Conservation (phyloP, 2,329 filamentous ascomycete genomes). For the Thyridium curvatum region DNA sequence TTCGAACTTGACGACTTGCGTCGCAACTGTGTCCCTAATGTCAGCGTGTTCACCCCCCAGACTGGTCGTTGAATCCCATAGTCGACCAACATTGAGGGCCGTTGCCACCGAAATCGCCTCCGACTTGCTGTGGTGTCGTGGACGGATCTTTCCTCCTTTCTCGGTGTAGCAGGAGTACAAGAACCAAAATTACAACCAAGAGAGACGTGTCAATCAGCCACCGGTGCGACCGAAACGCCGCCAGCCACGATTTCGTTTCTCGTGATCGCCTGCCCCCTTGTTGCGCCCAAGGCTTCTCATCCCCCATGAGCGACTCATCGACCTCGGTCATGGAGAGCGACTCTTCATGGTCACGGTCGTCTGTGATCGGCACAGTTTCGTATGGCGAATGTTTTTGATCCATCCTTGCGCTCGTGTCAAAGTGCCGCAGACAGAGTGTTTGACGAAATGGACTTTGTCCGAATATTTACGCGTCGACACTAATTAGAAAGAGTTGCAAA, state of each 20-base stretch:
- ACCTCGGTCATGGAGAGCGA: slow-evolving; percentile 23
- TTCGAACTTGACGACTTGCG: slow-evolving; percentile 28
- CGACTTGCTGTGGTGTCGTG: slow-evolving; percentile 22
- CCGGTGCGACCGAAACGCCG: slow-evolving; percentile 14
- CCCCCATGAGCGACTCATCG: slow-evolving; percentile 24
- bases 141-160: slow-evolving; percentile 1
- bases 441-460: too few relatives aligned
- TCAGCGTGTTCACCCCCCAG: slow-evolving; percentile 4
- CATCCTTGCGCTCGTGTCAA: too few relatives aligned
- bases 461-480: too few relatives aligned
- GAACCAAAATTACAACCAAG: slow-evolving; percentile 22
- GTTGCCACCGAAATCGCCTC: slow-evolving; percentile 28
- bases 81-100: slow-evolving; percentile 26
- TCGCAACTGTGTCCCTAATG: slow-evolving; percentile 18
- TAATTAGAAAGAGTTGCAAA: too few relatives aligned
- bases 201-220: slow-evolving; percentile 24
- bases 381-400: slow-evolving; percentile 6
- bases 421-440: too few relatives aligned
- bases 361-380: slow-evolving; percentile 14
- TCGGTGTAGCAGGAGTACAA: slow-evolving; percentile 15
- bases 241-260: slow-evolving; percentile 6
- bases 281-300: slow-evolving; percentile 20
- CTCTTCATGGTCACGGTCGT: slow-evolving; percentile 17
- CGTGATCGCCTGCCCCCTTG: neutral
- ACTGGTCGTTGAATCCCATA: too few relatives aligned